phyloP scores from a whole-genome alignment of 2,329 filamentous ascomycete species.

The Talaromyces sp. region DNA sequence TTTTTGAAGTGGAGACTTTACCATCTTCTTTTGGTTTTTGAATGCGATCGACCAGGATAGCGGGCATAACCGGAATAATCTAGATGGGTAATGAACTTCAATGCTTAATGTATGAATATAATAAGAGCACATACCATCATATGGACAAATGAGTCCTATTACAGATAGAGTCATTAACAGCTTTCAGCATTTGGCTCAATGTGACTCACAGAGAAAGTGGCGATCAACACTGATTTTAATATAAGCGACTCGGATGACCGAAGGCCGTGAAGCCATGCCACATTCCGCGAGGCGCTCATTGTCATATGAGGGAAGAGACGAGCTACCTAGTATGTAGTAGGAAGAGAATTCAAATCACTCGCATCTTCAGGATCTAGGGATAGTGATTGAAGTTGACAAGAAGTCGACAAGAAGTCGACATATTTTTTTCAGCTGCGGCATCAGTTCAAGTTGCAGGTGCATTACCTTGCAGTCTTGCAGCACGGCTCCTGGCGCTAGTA shows the following conservation, averaged over 20 bases:
- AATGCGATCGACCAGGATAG: constrained; percentile 52
- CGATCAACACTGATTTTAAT: not conserved
- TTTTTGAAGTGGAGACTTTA: constrained; percentile 28
- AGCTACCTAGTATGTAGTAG: no score
- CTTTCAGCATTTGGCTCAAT: no score
- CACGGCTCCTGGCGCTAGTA: no score
- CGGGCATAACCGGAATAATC: constrained; percentile 71
- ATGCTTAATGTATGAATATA: not conserved
- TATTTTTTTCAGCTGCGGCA: no score
- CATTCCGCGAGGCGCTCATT: not conserved
- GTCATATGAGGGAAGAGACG: no score
- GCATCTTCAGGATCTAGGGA: no score
- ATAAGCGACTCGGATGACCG: not conserved
- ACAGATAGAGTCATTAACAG: not conserved
- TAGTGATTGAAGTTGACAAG: no score
- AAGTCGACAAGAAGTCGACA: no score
- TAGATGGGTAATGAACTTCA: constrained; percentile 1
- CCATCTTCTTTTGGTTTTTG: constrained; percentile 38
- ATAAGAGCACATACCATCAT: not conserved
- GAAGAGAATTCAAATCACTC: no score
- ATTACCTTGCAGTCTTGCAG: no score
- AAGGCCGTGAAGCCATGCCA: not conserved
- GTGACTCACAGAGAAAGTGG: not conserved
- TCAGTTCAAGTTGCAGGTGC: no score
- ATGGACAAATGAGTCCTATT: not conserved